A percentile compares a stretch with the other conserved stretches of the same genome.
Conservation (phyloP, 163 green algal species). For the Picocystis sp. region DNA sequence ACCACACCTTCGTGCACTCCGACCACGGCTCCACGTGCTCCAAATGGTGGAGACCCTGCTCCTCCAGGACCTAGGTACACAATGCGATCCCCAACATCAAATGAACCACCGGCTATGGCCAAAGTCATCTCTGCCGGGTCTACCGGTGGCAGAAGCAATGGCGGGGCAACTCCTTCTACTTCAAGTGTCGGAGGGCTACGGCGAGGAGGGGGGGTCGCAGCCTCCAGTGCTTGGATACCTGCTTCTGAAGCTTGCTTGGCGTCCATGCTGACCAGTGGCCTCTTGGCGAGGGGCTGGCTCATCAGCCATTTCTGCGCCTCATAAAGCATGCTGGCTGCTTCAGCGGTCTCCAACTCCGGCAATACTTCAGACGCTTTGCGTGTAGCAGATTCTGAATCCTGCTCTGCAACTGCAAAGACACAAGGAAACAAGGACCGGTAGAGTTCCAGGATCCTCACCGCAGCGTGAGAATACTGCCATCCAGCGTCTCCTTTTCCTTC, state of each 20-base stretch:
- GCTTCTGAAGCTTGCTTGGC: constrained; percentile 41
- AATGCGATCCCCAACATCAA: constrained; percentile 68
- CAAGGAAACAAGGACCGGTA: constrained; percentile 15
- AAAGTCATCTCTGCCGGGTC: constrained; percentile 15
- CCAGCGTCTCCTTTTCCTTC: constrained; percentile 1
- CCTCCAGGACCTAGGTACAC: constrained; percentile 23
- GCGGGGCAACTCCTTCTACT: constrained; percentile 48
- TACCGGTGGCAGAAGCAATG: constrained; percentile 52
- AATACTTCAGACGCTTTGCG: constrained; percentile 17
- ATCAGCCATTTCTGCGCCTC: constrained; percentile 45
- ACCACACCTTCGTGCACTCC: constrained; percentile 1
- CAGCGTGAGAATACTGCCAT: constrained; percentile 14
- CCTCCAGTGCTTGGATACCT: constrained; percentile 36
- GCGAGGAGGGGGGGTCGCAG: constrained; percentile 6
- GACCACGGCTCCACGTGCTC: constrained; percentile 5
- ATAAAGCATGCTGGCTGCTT: constrained; percentile 5
- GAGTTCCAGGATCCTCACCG: constrained; percentile 9
- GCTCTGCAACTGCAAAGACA: constrained; percentile 9
- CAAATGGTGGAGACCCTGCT: constrained; percentile 40
- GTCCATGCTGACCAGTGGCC: constrained; percentile 49
- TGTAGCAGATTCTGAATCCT: constrained; percentile 7
- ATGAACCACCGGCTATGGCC: constrained; percentile 37
- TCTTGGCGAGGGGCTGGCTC: constrained; percentile 32
- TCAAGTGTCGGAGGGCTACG: constrained; percentile 16
- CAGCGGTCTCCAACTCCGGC: constrained; percentile 1